Evolutionary conservation across 1,284 basidiomycete species (phyloP), one percentile per base, ranked within the genome.

Genomic region (Apiotrichum gracile): DNA sequence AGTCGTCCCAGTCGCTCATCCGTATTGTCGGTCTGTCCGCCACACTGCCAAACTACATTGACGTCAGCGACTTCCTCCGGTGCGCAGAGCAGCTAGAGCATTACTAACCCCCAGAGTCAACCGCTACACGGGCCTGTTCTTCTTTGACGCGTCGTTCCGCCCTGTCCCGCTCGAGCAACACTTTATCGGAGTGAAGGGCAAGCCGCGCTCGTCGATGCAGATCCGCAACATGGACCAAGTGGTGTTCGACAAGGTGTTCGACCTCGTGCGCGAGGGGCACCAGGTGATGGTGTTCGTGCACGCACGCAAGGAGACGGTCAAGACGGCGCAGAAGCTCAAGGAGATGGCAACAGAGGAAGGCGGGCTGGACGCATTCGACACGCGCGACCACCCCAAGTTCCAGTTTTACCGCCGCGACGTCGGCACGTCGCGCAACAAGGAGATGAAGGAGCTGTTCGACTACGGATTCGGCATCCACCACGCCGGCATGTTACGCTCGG

Each of bases 211-310:
- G 53, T 67, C 78, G 0, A 80, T 81, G 34, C 84, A 87, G n/a
- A 86, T 84, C 58, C 87, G 84, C 64, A 96, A 94, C 65, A 80
- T 98, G 51, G 96, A 99, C 72, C 80, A 81, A 33, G 91, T 92
- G 25, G 85, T 90, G 3, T 98, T 88, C 66, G 83, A 96, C 65
- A 97, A 97, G 75, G 79, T 76, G 1, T 33, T 67, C 24, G 85
- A 88, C 42, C 78, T 96, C 10, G 87, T 96, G 16, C 80, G 77
- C 46, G 83, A 85, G 65, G 93, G 91, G 0, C 96, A 99, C 74
- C 96, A 98, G 74, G 92, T 97, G 54, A 98, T 99, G 94, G 91
- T 99, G 0, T 99, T 99, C 68, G 96, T 99, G 12, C 96, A 99
- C 72, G 91, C 96, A 17, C 83, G 96, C 26, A 98, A 97, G 74